Conservation (phyloP, 2,329 filamentous ascomycete species). For the Aspergillus piperis region DNA sequence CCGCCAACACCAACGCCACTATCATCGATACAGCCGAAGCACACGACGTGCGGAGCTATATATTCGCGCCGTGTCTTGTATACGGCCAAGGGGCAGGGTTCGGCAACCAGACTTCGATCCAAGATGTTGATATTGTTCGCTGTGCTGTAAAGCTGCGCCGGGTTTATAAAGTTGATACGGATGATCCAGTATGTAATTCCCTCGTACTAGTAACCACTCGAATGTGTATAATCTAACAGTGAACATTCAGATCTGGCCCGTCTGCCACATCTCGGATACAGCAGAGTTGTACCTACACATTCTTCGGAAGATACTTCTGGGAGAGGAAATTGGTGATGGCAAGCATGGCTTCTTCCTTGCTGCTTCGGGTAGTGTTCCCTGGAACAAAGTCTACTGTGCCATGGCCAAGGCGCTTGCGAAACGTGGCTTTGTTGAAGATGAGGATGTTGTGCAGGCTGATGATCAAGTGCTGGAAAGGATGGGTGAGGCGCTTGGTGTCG, state of each 20-base stretch:
- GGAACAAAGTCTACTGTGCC: slow-evolving; percentile 53
- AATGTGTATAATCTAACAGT: too few relatives aligned
- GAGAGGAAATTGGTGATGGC: slow-evolving; percentile 37
- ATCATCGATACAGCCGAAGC: not conserved
- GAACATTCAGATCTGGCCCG: slow-evolving; percentile 51
- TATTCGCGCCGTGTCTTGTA: not conserved
- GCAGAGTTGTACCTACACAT: slow-evolving; percentile 50
- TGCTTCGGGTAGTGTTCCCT: slow-evolving; percentile 50
- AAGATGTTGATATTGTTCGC: not conserved
- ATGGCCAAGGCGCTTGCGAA: slow-evolving; percentile 48
- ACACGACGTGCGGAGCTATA: not conserved
- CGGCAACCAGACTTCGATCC: not conserved
- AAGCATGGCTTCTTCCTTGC: slow-evolving; percentile 56
- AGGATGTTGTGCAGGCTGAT: slow-evolving; percentile 39
- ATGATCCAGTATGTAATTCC: not conserved
- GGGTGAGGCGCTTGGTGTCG: slow-evolving; percentile 45
- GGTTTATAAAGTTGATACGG: not conserved
- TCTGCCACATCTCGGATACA: slow-evolving; percentile 55
- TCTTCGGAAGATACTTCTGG: slow-evolving; percentile 47
- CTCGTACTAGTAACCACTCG: not conserved
- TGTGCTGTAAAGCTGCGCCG: not conserved
- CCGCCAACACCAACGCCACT: not conserved
- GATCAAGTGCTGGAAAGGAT: slow-evolving; percentile 43
- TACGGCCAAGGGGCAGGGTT: not conserved
- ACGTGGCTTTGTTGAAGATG: slow-evolving; percentile 42